These are phyloP conservation scores for Coemansia sp. DNA, from an alignment of 192 early-diverging fungal genomes.

Conservation along the genomic window DNA sequence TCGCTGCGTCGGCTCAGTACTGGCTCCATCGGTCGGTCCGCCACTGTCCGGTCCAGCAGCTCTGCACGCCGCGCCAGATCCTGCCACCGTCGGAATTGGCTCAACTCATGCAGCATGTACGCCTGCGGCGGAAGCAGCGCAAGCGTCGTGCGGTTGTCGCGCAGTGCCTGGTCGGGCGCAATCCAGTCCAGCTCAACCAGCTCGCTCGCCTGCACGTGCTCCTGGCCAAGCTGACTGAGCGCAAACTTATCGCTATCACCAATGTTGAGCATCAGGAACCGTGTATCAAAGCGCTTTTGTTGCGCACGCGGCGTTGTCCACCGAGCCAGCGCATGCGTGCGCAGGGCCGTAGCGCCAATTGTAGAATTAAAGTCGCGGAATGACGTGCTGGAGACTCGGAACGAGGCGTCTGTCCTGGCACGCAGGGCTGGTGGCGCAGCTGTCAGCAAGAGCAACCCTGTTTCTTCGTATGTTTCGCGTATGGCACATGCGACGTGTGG, in stretches of 20 bases:
- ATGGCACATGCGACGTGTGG: slow-evolving; percentile 63
- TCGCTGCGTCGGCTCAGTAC: slow-evolving; percentile 29
- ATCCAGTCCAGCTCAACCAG: slow-evolving; percentile 66
- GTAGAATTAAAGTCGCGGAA: slow-evolving; percentile 56
- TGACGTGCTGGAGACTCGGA: slow-evolving; percentile 7
- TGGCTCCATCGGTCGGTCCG: slow-evolving; percentile 28
- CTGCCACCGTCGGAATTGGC: slow-evolving; percentile 44
- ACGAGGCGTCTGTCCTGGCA: too few relatives aligned
- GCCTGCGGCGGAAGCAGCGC: slow-evolving; percentile 70
- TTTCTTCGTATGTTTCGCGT: slow-evolving; percentile 83
- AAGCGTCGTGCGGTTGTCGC: slow-evolving; percentile 52
- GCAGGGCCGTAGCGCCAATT: slow-evolving; percentile 45
- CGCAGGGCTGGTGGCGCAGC: too few relatives aligned
- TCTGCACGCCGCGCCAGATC: slow-evolving; percentile 29
- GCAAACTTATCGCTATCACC: slow-evolving; percentile 9
- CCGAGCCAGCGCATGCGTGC: slow-evolving; percentile 55
- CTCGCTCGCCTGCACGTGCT: slow-evolving; percentile 50
- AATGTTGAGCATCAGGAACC: slow-evolving; percentile 35
- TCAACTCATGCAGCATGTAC: slow-evolving; percentile 57
- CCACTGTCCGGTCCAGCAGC: not conserved
- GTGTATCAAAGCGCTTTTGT: slow-evolving; percentile 37
- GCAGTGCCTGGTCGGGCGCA: slow-evolving; percentile 60
- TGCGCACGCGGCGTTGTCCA: slow-evolving; percentile 48
- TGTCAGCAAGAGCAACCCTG: slow-evolving; percentile 63
- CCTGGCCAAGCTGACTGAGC: slow-evolving; percentile 11